phyloP scores from a whole-genome alignment of 1,139 yeast genomes.

The Kluyveromyces sp. region DNA sequence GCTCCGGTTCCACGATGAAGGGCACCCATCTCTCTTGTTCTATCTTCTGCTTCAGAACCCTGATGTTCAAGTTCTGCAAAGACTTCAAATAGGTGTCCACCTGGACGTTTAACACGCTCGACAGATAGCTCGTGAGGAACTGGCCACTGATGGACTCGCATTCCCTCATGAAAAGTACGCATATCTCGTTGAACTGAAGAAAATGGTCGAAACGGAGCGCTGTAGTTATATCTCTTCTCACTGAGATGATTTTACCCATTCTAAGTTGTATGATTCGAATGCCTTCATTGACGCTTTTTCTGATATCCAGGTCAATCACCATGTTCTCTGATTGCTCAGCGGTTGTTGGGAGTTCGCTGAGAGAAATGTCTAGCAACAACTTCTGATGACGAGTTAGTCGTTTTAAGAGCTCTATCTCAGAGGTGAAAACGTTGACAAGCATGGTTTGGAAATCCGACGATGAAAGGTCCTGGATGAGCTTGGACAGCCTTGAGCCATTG shows the following conservation, averaged over 20 bases:
- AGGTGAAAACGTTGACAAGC: constrained; percentile 55
- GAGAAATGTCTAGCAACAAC: constrained; percentile 62
- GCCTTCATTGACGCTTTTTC: constrained; percentile 47
- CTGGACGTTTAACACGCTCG: constrained; percentile 63
- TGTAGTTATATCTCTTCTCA: constrained; percentile 66
- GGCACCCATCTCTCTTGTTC: constrained; percentile 82
- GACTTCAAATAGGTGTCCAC: constrained; percentile 52
- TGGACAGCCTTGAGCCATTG: constrained; percentile 40
- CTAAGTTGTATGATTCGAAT: constrained; percentile 71
- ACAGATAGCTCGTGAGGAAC: constrained; percentile 51
- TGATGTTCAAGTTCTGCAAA: constrained; percentile 47
- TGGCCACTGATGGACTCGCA: constrained; percentile 83
- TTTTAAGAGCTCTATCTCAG: constrained; percentile 64
- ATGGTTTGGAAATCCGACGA: constrained; percentile 69
- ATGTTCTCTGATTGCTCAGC: constrained; percentile 27
- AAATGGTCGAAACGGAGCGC: constrained; percentile 50
- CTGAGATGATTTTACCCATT: constrained; percentile 70
- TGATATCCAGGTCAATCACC: constrained; percentile 58
- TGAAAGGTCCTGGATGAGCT: constrained; percentile 54
- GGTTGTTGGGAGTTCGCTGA: constrained; percentile 42
- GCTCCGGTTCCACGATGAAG: constrained; percentile 40
- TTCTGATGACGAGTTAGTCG: constrained; percentile 76
- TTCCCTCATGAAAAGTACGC: constrained; percentile 66
- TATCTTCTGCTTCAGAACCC: constrained; percentile 40
- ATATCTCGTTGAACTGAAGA: constrained; percentile 57